Evolutionary conservation across 495 filamentous ascomycete species (phyloP).

Genomic region (Halenospora varia): DNA sequence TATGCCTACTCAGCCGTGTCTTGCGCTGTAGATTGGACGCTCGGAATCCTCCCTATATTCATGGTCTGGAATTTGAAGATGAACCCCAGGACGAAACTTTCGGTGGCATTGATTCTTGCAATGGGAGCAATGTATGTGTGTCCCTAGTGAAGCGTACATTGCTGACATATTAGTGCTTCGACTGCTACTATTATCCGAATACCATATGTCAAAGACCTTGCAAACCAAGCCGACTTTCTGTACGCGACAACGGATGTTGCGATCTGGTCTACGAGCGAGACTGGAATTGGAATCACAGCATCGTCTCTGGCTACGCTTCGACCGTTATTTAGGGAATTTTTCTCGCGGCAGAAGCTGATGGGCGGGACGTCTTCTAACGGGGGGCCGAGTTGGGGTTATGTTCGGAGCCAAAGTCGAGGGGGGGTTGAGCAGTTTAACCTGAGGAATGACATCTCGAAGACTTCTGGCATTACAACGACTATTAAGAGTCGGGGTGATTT

Average conservation of each 20-base stretch:
- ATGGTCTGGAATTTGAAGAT: conserved; percentile 42
- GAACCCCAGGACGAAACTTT: conserved; percentile 30
- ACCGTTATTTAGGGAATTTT: conserved; percentile 40
- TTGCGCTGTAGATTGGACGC: conserved; percentile 32
- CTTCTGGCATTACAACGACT: too few relatives aligned
- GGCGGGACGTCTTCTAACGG: too few relatives aligned
- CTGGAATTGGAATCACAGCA: conserved; percentile 35
- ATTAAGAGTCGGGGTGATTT: too few relatives aligned
- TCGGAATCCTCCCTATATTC: conserved; percentile 39
- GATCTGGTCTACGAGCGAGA: conserved; percentile 38
- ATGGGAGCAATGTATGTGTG: conserved; percentile 31
- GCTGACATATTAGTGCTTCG: too few relatives aligned
- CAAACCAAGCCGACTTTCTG: conserved; percentile 25
- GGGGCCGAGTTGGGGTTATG: too few relatives aligned
- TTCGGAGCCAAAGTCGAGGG: too few relatives aligned
- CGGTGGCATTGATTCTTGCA: conserved; percentile 31
- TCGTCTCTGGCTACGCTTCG: conserved; percentile 37
- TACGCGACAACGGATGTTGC: conserved; percentile 34
- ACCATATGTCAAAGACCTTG: conserved; percentile 32
- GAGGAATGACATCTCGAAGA: too few relatives aligned
- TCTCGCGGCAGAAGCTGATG: too few relatives aligned
- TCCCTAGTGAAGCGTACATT: too few relatives aligned
- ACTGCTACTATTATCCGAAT: conserved; percentile 39
- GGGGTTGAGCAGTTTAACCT: too few relatives aligned
- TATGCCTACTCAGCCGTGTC: conserved; percentile 27